Evolutionary conservation across 2,329 filamentous ascomycete species (phyloP).

Genomic region (Mycogone perniciosa): DNA sequence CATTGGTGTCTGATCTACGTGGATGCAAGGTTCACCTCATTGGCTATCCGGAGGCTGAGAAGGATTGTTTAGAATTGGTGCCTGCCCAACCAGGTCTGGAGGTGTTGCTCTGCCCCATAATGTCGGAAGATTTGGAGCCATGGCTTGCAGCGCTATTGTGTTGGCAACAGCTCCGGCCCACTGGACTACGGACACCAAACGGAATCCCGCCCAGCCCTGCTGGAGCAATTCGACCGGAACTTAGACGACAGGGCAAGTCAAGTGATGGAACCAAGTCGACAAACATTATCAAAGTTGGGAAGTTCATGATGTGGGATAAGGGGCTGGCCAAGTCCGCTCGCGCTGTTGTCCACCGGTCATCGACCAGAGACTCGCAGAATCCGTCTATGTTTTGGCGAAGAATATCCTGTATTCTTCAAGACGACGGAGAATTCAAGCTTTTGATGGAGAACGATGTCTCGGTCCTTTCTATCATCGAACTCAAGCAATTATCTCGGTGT

Average conservation of each 20-base stretch:
- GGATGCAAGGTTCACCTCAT: constrained; percentile 63
- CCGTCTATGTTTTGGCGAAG: constrained; percentile 66
- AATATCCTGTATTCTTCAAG: constrained; percentile 88
- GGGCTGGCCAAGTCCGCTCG: constrained; percentile 50
- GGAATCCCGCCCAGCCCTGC: constrained; percentile 29
- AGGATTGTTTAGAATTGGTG: constrained; percentile 48
- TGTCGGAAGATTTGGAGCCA: constrained; percentile 61
- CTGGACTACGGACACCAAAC: constrained; percentile 47
- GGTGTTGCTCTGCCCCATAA: constrained; percentile 58
- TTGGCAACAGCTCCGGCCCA: constrained; percentile 69
- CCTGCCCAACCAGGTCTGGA: constrained; percentile 49
- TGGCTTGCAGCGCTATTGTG: constrained; percentile 77
- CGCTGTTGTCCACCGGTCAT: constrained; percentile 51
- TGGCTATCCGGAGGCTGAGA: constrained; percentile 38
- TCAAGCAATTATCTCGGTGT: constrained; percentile 82
- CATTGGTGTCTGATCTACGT: constrained; percentile 65
- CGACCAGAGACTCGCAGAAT: constrained; percentile 49
- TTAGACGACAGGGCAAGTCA: constrained; percentile 35
- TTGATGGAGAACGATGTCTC: constrained; percentile 79
- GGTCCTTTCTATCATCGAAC: constrained; percentile 74
- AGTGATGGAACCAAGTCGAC: constrained; percentile 28
- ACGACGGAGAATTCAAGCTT: constrained; percentile 90
- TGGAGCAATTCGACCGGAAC: constrained; percentile 35
- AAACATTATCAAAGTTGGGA: constrained; percentile 93
- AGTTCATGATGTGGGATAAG: constrained; percentile 87